Conservation (phyloP, 2,329 filamentous ascomycete species). For the Clonostachys byssicola region DNA sequence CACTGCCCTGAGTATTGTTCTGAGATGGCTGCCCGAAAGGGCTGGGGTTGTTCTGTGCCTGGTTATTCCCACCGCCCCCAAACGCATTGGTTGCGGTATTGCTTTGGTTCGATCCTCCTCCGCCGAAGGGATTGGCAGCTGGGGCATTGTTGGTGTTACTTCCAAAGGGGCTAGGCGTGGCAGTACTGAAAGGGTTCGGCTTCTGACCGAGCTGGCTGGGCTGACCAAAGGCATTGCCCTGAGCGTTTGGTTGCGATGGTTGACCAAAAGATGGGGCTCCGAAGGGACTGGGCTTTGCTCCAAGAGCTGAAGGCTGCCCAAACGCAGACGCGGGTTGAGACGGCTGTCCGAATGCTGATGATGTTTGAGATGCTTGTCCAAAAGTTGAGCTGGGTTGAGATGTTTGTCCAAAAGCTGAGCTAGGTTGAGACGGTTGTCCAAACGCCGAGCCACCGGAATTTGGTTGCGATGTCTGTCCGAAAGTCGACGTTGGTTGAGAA, state of each 20-base stretch:
- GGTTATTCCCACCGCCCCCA: no score
- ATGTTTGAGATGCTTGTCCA: slow-evolving; percentile 1
- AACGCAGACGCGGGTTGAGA: slow-evolving; percentile 22
- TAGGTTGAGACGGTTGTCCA: no score
- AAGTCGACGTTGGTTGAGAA: slow-evolving; percentile 17
- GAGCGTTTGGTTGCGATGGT: slow-evolving; percentile 11
- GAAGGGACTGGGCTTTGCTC: slow-evolving; percentile 17
- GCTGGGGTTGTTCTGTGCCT: slow-evolving; percentile 4
- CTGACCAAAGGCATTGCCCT: slow-evolving; percentile 4
- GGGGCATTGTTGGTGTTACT: neutral
- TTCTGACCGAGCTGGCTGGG: slow-evolving; percentile 14
- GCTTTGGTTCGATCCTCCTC: no score
- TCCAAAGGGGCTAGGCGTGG: slow-evolving; percentile 11
- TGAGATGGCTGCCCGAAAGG: slow-evolving; percentile 23
- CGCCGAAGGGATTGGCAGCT: slow-evolving; percentile 2
- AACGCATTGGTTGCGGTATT: no score
- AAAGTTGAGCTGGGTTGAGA: no score
- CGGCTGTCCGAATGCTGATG: slow-evolving; percentile 22
- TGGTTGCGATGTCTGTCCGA: slow-evolving; percentile 29
- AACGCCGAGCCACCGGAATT: neutral
- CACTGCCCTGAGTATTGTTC: slow-evolving; percentile 5
- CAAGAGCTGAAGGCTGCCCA: slow-evolving; percentile 28
- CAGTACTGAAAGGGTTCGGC: neutral
- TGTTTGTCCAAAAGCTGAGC: no score
- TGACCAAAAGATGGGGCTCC: slow-evolving; percentile 20